phyloP scores from a whole-genome alignment of 2,329 filamentous ascomycete species.

The Bertia moriformis region DNA sequence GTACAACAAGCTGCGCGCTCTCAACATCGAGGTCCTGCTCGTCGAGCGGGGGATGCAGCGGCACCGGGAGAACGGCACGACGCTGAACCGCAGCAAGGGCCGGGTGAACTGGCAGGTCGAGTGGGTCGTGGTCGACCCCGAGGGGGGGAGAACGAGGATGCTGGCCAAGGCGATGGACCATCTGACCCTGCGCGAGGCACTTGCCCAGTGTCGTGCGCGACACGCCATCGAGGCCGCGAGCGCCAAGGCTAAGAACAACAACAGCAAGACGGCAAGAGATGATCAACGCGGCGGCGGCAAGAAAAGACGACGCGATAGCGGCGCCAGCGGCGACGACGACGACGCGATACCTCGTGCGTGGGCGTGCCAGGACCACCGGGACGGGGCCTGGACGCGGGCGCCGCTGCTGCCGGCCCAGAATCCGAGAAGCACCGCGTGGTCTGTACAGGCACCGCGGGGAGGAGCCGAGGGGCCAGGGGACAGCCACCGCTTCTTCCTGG shows the following conservation, averaged over 20 bases:
- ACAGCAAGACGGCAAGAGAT: conserved; percentile 13
- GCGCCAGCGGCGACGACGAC: not conserved
- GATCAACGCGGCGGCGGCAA: not conserved
- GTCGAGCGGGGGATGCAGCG: conserved; percentile 61
- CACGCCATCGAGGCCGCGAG: conserved; percentile 13
- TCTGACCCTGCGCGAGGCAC: conserved; percentile 13
- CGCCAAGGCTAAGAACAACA: conserved; percentile 9
- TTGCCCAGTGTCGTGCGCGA: conserved; percentile 15
- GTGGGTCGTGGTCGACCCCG: conserved; percentile 30
- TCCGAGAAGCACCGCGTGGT: not conserved
- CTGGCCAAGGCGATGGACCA: conserved; percentile 22
- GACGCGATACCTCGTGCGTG: not conserved
- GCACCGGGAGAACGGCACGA: conserved; percentile 52
- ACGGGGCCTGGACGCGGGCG: not conserved
- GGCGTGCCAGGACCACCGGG: not conserved
- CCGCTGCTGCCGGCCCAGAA: not conserved
- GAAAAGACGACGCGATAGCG: not conserved
- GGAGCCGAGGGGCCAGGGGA: conserved; percentile 12
- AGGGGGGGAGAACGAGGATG: conserved; percentile 14
- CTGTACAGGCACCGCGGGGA: conserved; percentile 8
- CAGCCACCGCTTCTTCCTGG: conserved; percentile 56
- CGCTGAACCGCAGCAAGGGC: conserved; percentile 38
- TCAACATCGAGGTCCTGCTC: conserved; percentile 43
- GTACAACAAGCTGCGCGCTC: no score
- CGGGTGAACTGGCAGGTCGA: conserved; percentile 52